A percentile compares a stretch with the other conserved stretches of the same genome.
Conservation (phyloP, 2,329 filamentous ascomycete species). For the Hymenoscyphus occultus region DNA sequence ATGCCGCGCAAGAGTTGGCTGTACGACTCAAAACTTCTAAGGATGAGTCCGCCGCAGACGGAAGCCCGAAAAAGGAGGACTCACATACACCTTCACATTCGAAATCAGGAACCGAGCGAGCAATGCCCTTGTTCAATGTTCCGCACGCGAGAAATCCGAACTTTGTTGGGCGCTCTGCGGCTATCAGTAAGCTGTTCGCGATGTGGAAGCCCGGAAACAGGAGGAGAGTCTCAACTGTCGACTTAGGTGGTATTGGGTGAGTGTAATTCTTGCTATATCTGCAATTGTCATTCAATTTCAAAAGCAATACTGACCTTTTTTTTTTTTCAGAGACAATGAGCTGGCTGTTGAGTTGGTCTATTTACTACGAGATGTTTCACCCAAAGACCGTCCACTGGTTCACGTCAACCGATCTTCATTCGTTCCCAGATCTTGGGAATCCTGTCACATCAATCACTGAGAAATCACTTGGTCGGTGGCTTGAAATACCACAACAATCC, state of each 20-base stretch:
- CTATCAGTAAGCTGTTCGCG: slow-evolving; percentile 24
- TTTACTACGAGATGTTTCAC: slow-evolving; percentile 25
- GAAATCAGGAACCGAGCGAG: slow-evolving; percentile 11
- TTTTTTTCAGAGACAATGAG: slow-evolving; percentile 26
- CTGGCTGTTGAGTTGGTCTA: slow-evolving; percentile 28
- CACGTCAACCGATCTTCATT: slow-evolving; percentile 18
- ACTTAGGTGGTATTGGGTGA: slow-evolving; percentile 31
- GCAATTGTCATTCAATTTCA: not conserved
- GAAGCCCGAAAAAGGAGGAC: slow-evolving; percentile 1
- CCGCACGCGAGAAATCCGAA: slow-evolving; percentile 24
- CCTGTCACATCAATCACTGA: slow-evolving; percentile 7
- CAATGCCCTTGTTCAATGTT: slow-evolving; percentile 21
- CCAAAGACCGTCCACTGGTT: slow-evolving; percentile 30
- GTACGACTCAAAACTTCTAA: slow-evolving; percentile 9
- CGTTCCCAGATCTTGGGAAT: slow-evolving; percentile 2
- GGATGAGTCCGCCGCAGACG: not conserved
- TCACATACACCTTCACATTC: slow-evolving; percentile 11
- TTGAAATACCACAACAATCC: slow-evolving; percentile 13
- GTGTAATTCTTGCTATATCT: not conserved
- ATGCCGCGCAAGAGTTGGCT: slow-evolving; percentile 12
- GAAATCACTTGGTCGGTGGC: slow-evolving; percentile 22
- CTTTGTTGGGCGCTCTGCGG: slow-evolving; percentile 26
- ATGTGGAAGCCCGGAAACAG: slow-evolving; percentile 28
- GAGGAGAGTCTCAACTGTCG: slow-evolving; percentile 26
- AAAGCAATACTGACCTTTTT: not conserved